Evolutionary conservation across 495 filamentous ascomycete species (phyloP), one percentile per base, ranked within the genome.

Genomic region (Clavariopsis aquatica): DNA sequence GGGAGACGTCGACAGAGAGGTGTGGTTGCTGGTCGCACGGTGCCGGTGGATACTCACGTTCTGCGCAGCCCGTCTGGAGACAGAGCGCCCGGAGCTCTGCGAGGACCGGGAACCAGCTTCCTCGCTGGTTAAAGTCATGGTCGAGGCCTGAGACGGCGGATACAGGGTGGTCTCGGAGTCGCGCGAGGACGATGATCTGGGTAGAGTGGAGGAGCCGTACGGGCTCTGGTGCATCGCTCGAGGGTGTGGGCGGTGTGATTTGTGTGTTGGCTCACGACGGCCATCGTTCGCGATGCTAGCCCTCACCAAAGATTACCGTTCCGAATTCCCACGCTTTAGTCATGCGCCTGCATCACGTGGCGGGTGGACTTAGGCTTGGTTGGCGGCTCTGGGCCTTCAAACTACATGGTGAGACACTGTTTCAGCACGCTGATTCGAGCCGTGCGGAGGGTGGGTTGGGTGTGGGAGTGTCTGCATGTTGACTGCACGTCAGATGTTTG

Each of bases 51-150:
- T n/a, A 70, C 66, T 64, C 53, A 72, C 70, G 31, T 66, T 70
- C 47, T 70, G 68, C 28, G 55, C 43, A 43, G 38, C n/a, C 12
- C 68, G 64, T 34, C 65, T 46, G 47, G 68, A 69, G 49, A 57
- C 49, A 7, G 69, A 69, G 51, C 71, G 69, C 13, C 66, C 60
- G 3, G 71, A 73, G 54, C 62, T 63, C 23, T 66, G 59, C 24
- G 65, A 69, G 38, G 70, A 68, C 38, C 69, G 68, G 24, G 64
- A 34, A 28, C 61, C 61, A 36, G 65, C 20, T 24, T 69, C 69
- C 17, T 71, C 71, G 55, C 52, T 57, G 29, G 60, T 29, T 23
- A 70, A 59, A 9, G 71, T 69, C 71, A 73, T 71, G 61, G 56
- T 68, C 52, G 71, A 65, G 27, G 62, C 61, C 13, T 60, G 49